These are phyloP conservation scores for Sonneratia caseolaris DNA, from an alignment of 345 rosid genomes.

Conservation along the genomic window DNA sequence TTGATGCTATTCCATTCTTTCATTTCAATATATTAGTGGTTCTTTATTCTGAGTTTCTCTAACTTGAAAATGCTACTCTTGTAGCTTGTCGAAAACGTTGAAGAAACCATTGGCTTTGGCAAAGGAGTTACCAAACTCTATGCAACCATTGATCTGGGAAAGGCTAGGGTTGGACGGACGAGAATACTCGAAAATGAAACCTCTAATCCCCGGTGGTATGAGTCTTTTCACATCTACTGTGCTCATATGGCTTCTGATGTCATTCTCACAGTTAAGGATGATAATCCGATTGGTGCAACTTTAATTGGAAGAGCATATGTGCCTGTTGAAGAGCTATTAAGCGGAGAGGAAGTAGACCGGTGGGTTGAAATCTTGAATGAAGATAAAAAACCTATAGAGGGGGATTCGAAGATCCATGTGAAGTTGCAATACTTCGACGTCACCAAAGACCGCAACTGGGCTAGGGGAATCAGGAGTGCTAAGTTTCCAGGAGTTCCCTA, in stretches of 20 bases:
- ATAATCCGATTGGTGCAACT: conserved; percentile 80
- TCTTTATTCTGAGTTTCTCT: neutral
- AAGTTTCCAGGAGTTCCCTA: conserved; percentile 91
- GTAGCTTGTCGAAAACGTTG: conserved; percentile 65
- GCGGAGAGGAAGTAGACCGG: conserved; percentile 77
- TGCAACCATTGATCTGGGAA: conserved; percentile 81
- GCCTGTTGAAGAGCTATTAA: conserved; percentile 59
- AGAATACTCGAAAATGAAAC: conserved; percentile 50
- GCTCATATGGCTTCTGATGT: conserved; percentile 79
- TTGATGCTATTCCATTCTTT: neutral
- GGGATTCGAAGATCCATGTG: conserved; percentile 79
- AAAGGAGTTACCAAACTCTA: conserved; percentile 66
- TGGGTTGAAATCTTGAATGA: conserved; percentile 75
- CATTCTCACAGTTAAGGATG: conserved; percentile 85
- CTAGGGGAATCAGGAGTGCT: conserved; percentile 48
- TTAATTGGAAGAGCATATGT: conserved; percentile 81
- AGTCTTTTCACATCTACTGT: conserved; percentile 89
- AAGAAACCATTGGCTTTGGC: conserved; percentile 72
- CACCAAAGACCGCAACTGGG: conserved; percentile 57
- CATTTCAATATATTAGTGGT: neutral
- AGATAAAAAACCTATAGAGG: conserved; percentile 45
- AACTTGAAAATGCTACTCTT: conserved; percentile 5
- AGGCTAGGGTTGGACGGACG: conserved; percentile 92
- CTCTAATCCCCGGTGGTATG: conserved; percentile 69
- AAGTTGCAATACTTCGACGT: conserved; percentile 74